Conservation (phyloP, 2,329 filamentous ascomycete species). For the Pseudogymnoascus destructans region DNA sequence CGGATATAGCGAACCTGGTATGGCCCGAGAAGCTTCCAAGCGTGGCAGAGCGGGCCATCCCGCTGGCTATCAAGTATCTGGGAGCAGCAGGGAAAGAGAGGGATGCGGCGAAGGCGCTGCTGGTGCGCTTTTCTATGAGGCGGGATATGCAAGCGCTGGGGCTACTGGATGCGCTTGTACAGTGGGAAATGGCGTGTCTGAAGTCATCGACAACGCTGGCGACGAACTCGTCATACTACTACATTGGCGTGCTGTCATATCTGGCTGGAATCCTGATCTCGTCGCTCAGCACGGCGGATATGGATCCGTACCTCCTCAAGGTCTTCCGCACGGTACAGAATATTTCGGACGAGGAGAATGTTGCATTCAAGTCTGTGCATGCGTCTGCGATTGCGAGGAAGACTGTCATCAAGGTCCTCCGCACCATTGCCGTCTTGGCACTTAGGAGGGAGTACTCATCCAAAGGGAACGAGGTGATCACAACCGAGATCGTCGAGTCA, state of each 20-base stretch:
- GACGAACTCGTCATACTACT: constrained; percentile 51
- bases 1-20: constrained; percentile 34
- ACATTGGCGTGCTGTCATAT: constrained; percentile 68
- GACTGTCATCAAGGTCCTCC: constrained; percentile 70
- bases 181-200: constrained; percentile 57
- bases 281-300: constrained; percentile 60
- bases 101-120: constrained; percentile 69
- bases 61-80: constrained; percentile 59
- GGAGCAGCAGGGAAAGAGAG: constrained; percentile 71
- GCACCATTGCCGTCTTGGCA: constrained; percentile 56
- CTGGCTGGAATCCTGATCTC: constrained; percentile 58
- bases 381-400: constrained; percentile 72
- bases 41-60: constrained; percentile 57
- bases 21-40: constrained; percentile 52
- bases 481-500: constrained; percentile 52
- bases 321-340: constrained; percentile 54
- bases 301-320: constrained; percentile 49
- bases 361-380: constrained; percentile 40
- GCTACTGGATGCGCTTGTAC: constrained; percentile 52
- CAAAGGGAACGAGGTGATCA: constrained; percentile 13
- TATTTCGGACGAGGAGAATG: constrained; percentile 40
- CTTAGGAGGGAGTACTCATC: constrained; percentile 36
- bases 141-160: constrained; percentile 76
- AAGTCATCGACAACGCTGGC: constrained; percentile 26
- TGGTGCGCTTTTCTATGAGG: constrained; percentile 71